These are phyloP conservation scores for Collybiopsis luxurians DNA, from an alignment of 768 basidiomycete genomes.

Conservation along the genomic window DNA sequence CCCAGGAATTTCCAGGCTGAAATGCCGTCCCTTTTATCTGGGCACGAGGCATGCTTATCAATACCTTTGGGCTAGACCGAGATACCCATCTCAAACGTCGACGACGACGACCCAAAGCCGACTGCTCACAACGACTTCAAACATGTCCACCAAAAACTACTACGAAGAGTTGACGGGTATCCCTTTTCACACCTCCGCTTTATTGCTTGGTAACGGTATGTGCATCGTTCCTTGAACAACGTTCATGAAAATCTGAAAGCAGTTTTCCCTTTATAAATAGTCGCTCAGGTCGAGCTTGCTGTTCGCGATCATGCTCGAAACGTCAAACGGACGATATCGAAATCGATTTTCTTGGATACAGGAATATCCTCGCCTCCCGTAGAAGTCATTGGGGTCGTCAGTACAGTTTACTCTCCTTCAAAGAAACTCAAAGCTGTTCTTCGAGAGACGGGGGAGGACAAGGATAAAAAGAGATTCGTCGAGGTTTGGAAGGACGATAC, in stretches of 20 bases:
- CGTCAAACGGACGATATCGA: slow-evolving; percentile 40
- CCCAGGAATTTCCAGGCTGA: too few relatives aligned
- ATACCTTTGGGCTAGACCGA: too few relatives aligned
- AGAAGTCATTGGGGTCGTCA: slow-evolving; percentile 38
- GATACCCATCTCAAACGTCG: too few relatives aligned
- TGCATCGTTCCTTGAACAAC: not conserved
- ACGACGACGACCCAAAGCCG: too few relatives aligned
- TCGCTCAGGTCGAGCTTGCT: slow-evolving; percentile 42
- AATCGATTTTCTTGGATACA: slow-evolving; percentile 29
- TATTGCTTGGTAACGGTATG: not conserved
- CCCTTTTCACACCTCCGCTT: not conserved
- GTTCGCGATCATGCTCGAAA: slow-evolving; percentile 52
- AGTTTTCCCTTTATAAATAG: slow-evolving; percentile 17
- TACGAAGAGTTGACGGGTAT: not conserved
- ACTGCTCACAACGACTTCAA: not conserved
- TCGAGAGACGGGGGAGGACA: slow-evolving; percentile 29
- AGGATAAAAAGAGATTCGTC: slow-evolving; percentile 48
- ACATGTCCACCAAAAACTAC: not conserved
- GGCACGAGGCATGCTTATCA: too few relatives aligned
- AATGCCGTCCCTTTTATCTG: too few relatives aligned
- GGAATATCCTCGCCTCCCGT: slow-evolving; percentile 24
- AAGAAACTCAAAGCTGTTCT: slow-evolving; percentile 43
- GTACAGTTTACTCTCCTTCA: slow-evolving; percentile 37
- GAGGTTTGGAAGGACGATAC: slow-evolving; percentile 54
- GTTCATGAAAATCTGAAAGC: not conserved